phyloP scores from a whole-genome alignment of 257 asterid species.

The Solanum pennellii region DNA sequence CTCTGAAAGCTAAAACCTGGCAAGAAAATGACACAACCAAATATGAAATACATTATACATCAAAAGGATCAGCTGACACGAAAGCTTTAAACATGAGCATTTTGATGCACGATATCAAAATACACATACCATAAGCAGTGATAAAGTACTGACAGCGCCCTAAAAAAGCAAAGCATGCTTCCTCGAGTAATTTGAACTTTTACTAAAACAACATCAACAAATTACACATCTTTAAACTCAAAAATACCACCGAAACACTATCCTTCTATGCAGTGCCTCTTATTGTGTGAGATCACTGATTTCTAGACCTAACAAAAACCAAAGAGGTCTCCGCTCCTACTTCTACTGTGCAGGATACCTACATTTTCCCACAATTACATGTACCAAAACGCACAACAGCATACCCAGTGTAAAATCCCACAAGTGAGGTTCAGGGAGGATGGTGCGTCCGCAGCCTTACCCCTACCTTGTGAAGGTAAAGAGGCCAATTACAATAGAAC shows the following conservation, averaged over 20 bases:
- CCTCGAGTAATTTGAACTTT: background rate
- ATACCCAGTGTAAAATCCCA: background rate
- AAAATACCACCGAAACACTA: too few relatives aligned
- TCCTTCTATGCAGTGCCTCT: too few relatives aligned
- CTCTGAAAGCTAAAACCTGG: slow-evolving; percentile 96
- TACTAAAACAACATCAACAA: background rate
- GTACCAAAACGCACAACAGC: background rate
- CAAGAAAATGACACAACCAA: background rate
- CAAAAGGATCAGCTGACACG: background rate
- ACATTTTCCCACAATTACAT: background rate
- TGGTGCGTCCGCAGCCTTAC: background rate
- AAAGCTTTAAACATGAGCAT: background rate
- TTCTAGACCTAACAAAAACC: background rate
- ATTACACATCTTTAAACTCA: background rate
- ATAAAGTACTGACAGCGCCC: background rate
- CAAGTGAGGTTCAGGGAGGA: background rate
- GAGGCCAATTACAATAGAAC: too few relatives aligned
- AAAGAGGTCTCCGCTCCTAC: background rate
- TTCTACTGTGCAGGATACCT: background rate
- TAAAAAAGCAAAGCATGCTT: background rate
- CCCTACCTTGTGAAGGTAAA: background rate
- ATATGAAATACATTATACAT: background rate
- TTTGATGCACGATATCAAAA: background rate
- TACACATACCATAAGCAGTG: background rate
- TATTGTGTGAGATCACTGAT: background rate